Evolutionary conservation across 441 rosid genomes (phyloP), one percentile per base, ranked within the genome.

Genomic region (Mallotus repandus): DNA sequence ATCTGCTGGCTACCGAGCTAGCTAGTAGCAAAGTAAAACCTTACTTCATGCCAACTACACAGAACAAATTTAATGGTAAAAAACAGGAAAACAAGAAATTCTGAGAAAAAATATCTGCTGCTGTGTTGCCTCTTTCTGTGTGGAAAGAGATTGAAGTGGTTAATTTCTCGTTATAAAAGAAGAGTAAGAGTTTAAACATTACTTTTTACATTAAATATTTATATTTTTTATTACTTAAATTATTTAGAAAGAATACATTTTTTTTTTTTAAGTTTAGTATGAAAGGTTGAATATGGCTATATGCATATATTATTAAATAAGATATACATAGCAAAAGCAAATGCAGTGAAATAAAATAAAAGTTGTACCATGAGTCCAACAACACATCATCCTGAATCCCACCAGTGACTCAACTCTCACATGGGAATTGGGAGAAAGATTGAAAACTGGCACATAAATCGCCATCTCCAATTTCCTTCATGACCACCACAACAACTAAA

Each of bases 381-480:
- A 19, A 52, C 18, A 29, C 65, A 73, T 7, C 32, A 9, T 49
- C 61, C 58, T 14, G 64, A 29, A 52, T 49, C 56, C 60, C 41
- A 46, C 60, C 65, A 9, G 25, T 32, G 49, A 50, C 35, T 56
- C n/a, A 58, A 66, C 46, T 74, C 59, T 57, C 71, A 59, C 71
- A 73, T 57, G 66, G 66, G 38, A 38, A 38, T 38, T 38, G 41
- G 41, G 7, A 38, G 16, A 63, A 56, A 56, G 52, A 55, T 41
- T 14, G 55, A 62, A 19, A 60, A 22, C 58, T 32, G 29, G 4
- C 29, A 55, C 46, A 54, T 54, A 56, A 19, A 49, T 29, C 48
- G 18, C 46, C 55, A 67, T 52, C 58, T 14, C 0, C 11, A 48
- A 0, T 3, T 19, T 66, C 10, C 16, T 15, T 52, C 13, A 65